phyloP scores from a whole-genome alignment of 2,329 filamentous ascomycete genomes.

The Incumbomyces delicatus region DNA sequence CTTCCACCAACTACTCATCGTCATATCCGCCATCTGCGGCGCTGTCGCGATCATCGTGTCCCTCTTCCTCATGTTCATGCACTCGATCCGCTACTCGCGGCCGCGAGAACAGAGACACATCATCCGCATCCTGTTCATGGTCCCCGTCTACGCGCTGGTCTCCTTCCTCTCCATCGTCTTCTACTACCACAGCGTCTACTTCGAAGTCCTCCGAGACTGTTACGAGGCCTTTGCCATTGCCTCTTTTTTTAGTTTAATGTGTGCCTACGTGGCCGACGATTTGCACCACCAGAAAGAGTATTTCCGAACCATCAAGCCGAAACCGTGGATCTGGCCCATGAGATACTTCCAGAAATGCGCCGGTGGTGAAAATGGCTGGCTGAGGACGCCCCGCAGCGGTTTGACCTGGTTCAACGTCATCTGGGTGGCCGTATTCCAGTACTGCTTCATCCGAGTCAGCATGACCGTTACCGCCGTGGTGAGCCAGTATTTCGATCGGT shows the following conservation, averaged over 20 bases:
- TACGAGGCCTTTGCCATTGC: conserved; percentile 85
- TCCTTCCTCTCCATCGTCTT: conserved; percentile 64
- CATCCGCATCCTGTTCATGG: conserved; percentile 81
- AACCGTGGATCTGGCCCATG: conserved; percentile 66
- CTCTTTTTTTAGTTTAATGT: conserved; percentile 75
- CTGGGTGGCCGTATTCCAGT: conserved; percentile 76
- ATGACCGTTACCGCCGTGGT: conserved; percentile 72
- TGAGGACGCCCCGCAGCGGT: conserved; percentile 67
- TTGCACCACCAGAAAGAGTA: conserved; percentile 74
- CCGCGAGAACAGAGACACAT: conserved; percentile 57
- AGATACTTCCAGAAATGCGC: conserved; percentile 61
- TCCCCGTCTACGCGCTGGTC: conserved; percentile 68
- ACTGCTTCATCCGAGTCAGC: conserved; percentile 68
- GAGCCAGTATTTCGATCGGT: conserved; percentile 57
- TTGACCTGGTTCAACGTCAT: conserved; percentile 83
- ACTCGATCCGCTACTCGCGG: conserved; percentile 51
- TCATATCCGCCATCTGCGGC: conserved; percentile 45
- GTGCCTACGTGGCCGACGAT: conserved; percentile 67
- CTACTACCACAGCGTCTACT: conserved; percentile 73
- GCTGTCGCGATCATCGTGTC: conserved; percentile 42
- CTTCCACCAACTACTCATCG: conserved; percentile 48
- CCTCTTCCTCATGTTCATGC: conserved; percentile 45
- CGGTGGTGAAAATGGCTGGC: conserved; percentile 57
- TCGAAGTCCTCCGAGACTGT: conserved; percentile 69
- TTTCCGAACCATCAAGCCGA: conserved; percentile 59